These are phyloP conservation scores for Blyttiomyces sp. DNA, from an alignment of 371 early-diverging fungal genomes.

Conservation along the genomic window DNA sequence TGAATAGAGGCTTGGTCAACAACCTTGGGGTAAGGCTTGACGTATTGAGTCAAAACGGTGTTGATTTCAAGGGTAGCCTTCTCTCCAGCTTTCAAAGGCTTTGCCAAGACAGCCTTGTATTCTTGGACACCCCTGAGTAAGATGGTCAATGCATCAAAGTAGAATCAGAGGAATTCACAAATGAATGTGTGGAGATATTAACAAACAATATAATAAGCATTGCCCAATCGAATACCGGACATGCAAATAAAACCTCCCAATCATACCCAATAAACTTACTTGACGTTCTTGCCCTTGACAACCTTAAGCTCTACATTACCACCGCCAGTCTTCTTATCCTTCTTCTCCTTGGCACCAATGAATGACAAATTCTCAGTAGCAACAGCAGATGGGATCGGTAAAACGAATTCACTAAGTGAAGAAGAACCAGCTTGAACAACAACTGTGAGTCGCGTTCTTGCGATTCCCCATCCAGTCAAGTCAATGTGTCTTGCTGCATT, in stretches of 20 bases:
- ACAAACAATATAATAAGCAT: not conserved
- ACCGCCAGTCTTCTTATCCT: constrained; percentile 6
- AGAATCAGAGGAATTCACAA: not conserved
- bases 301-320: not conserved
- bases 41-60: constrained; percentile 51
- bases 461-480: constrained; percentile 53
- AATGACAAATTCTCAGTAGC: constrained; percentile 4
- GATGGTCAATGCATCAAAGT: not conserved
- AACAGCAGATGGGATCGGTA: constrained; percentile 1
- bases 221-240: not conserved
- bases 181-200: not conserved
- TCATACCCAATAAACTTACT: not conserved
- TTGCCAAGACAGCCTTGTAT: constrained; percentile 61
- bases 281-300: not conserved
- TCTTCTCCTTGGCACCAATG: not conserved
- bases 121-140: constrained; percentile 43
- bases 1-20: constrained; percentile 72
- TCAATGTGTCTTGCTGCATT: constrained; percentile 66
- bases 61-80: constrained; percentile 68
- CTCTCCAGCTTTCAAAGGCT: constrained; percentile 58
- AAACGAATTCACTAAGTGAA: constrained; percentile 3
- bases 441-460: constrained; percentile 60
- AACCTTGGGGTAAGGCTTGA: constrained; percentile 67
- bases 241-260: not conserved
- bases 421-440: constrained; percentile 43